Conservation (phyloP, 148 eudicot genomes). For the Chenopodium album region DNA sequence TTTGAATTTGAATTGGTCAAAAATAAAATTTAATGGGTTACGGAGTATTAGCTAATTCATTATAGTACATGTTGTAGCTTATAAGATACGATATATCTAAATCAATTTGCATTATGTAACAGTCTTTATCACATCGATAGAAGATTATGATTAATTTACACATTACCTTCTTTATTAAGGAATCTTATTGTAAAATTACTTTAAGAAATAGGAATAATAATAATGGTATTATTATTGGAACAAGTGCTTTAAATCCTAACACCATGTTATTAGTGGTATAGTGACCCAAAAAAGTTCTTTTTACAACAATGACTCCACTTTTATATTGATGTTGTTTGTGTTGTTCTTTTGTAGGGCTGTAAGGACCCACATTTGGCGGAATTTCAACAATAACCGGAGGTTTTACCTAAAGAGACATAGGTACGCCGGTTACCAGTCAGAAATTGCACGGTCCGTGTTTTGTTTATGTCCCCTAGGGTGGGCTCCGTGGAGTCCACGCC, state of each 20-base stretch:
- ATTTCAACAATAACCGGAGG: constrained; percentile 47
- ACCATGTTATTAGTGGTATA: neutral
- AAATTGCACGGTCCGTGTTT: constrained; percentile 63
- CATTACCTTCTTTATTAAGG: neutral
- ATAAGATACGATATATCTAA: neutral
- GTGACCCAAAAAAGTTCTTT: constrained; percentile 5
- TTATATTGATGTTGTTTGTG: neutral
- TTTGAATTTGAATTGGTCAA: neutral
- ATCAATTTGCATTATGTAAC: neutral
- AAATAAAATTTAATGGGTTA: too few relatives aligned
- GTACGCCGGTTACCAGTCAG: constrained; percentile 69
- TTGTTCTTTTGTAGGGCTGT: constrained; percentile 47
- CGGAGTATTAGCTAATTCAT: too few relatives aligned
- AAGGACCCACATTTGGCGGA: constrained; percentile 63
- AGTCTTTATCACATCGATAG: neutral
- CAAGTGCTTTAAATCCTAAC: constrained; percentile 2
- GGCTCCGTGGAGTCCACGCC: constrained; percentile 97
- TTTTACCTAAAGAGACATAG: constrained; percentile 64
- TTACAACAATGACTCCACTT: constrained; percentile 3
- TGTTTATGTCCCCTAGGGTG: constrained; percentile 88
- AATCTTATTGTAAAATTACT: neutral
- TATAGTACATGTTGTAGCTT: neutral
- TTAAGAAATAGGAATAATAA: neutral
- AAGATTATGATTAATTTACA: too few relatives aligned
- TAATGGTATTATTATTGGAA: neutral